Conservation (phyloP, 352 stramenopile species). For the Globisporangium polare region DNA sequence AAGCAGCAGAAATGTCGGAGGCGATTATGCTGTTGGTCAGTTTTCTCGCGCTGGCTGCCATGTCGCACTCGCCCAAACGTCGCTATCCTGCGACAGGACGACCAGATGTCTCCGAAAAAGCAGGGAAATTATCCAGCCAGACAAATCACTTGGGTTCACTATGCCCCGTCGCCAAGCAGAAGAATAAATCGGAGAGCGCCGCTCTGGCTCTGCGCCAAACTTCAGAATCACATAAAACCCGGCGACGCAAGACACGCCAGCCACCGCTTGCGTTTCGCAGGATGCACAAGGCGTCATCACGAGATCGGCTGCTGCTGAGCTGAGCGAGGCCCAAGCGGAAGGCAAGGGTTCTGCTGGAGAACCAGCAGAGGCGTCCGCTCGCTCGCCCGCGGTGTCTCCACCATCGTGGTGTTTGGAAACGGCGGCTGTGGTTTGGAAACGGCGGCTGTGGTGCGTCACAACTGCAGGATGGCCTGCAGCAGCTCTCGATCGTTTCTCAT, state of each 20-base stretch:
- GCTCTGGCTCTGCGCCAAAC: not conserved
- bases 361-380: not conserved
- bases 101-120: not conserved
- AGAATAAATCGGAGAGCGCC: conserved; percentile 1
- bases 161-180: conserved; percentile 3
- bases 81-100: not conserved
- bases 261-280: conserved; percentile 1
- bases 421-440: not conserved
- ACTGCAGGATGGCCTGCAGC: not conserved
- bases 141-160: not conserved
- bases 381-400: not conserved
- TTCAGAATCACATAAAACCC: conserved; percentile 12
- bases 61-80: not conserved
- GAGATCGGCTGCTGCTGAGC: not conserved
- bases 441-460: not conserved
- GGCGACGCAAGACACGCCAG: not conserved
- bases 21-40: not conserved
- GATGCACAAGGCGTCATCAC: not conserved
- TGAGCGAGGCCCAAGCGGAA: not conserved
- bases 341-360: not conserved
- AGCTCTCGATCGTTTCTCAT: too few relatives aligned
- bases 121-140: not conserved
- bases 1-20: not conserved
- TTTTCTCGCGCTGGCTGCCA: not conserved
- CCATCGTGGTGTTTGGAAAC: not conserved